These are phyloP conservation scores for Tolypocladium capitatum DNA, from an alignment of 2,329 filamentous ascomycete species.

Conservation along the genomic window DNA sequence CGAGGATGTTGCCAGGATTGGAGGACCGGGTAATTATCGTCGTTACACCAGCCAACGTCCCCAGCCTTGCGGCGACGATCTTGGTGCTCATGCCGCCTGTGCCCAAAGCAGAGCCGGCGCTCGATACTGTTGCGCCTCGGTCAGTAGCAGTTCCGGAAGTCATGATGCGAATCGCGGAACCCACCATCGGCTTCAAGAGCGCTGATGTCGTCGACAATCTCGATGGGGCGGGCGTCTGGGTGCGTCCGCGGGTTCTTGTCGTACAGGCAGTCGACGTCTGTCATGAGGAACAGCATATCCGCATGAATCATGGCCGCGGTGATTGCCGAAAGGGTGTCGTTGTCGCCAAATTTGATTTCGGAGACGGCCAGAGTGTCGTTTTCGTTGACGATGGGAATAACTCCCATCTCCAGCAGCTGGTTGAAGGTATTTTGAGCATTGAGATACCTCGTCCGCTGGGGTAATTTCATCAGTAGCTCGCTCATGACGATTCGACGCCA, in stretches of 20 bases:
- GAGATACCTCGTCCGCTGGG: slow-evolving; percentile 73
- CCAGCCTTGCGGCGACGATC: slow-evolving; percentile 82
- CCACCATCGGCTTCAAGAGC: slow-evolving; percentile 67
- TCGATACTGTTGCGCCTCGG: slow-evolving; percentile 57
- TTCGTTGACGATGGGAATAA: slow-evolving; percentile 97
- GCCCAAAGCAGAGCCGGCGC: slow-evolving; percentile 74
- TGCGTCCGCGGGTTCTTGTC: slow-evolving; percentile 85
- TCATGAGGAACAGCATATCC: slow-evolving; percentile 96
- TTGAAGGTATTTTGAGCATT: slow-evolving; percentile 94
- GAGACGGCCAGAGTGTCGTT: slow-evolving; percentile 95
- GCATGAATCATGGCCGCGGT: slow-evolving; percentile 96
- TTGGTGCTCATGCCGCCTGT: slow-evolving; percentile 98
- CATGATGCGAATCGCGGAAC: slow-evolving; percentile 2
- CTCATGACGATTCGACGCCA: not conserved
- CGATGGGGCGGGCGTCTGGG: slow-evolving; percentile 76
- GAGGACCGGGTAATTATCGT: slow-evolving; percentile 90
- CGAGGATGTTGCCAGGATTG: slow-evolving; percentile 81
- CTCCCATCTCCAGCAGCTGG: slow-evolving; percentile 83
- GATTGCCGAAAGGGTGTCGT: slow-evolving; percentile 92
- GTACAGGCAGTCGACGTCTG: slow-evolving; percentile 94
- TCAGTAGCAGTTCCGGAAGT: slow-evolving; percentile 5
- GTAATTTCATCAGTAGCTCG: slow-evolving; percentile 6
- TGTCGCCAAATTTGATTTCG: slow-evolving; percentile 99
- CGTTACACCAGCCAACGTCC: slow-evolving; percentile 87
- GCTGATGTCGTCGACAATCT: slow-evolving; percentile 81